These are phyloP conservation scores for Beauveria scarabaeidicola DNA, from an alignment of 2,329 filamentous ascomycete species.

Conservation along the genomic window DNA sequence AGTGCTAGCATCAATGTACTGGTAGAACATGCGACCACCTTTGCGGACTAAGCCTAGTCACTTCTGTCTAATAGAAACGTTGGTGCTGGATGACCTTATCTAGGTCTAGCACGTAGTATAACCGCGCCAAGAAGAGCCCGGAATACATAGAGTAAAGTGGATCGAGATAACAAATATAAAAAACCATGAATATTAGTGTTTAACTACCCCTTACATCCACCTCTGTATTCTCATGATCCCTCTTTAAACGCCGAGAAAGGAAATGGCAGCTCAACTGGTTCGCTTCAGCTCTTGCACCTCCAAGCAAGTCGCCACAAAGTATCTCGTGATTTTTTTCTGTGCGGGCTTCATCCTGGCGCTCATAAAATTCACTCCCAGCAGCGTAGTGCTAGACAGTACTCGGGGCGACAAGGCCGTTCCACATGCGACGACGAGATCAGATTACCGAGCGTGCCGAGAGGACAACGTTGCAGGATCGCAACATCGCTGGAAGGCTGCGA, in stretches of 20 bases:
- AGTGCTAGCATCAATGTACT: constrained; percentile 33
- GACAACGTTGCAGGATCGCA: background rate
- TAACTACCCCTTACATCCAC: too few species aligned
- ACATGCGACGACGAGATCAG: background rate
- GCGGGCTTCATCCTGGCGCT: constrained; percentile 24
- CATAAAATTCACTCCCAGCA: constrained; percentile 38
- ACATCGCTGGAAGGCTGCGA: background rate
- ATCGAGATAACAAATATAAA: too few species aligned
- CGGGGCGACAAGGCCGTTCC: background rate
- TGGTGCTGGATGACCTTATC: too few species aligned
- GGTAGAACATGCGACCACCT: constrained; percentile 15
- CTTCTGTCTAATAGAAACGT: too few species aligned
- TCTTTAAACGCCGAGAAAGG: constrained; percentile 29
- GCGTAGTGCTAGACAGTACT: constrained; percentile 14
- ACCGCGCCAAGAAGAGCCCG: too few species aligned
- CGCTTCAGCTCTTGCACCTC: constrained; percentile 23
- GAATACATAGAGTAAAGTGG: too few species aligned
- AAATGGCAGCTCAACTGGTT: constrained; percentile 19
- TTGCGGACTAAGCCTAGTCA: too few species aligned
- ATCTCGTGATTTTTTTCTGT: constrained; percentile 12
- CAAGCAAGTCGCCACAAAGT: constrained; percentile 34
- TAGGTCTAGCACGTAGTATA: too few species aligned
- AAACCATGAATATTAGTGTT: too few species aligned
- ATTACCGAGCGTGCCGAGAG: background rate
- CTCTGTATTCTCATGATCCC: constrained; percentile 40